Evolutionary conservation across 352 stramenopile genomes (phyloP).

Genomic region (Hyaloperonospora arabidopsidis): DNA sequence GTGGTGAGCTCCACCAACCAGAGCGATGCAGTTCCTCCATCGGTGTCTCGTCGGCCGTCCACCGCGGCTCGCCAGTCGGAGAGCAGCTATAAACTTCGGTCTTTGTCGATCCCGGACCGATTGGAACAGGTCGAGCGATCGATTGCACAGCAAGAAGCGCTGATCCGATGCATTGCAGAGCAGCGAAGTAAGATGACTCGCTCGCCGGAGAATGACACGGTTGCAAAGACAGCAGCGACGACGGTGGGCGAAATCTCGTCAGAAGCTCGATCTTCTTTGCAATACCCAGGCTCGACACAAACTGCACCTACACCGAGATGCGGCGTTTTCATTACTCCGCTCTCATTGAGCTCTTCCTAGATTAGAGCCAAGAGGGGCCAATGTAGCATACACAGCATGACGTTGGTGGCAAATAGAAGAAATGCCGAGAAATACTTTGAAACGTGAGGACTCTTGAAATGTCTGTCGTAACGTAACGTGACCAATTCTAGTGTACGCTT

Average conservation of each 20-base stretch:
- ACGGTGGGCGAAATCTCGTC: conserved; percentile 28
- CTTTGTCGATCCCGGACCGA: conserved; percentile 44
- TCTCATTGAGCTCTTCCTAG: conserved; percentile 32
- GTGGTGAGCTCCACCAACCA: conserved; percentile 24
- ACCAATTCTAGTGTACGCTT: conserved; percentile 13
- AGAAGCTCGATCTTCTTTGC: conserved; percentile 24
- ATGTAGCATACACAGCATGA: conserved; percentile 33
- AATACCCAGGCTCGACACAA: conserved; percentile 27
- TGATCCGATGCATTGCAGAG: conserved; percentile 53
- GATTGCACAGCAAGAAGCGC: conserved; percentile 52
- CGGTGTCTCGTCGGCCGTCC: conserved; percentile 22
- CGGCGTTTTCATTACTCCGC: conserved; percentile 20
- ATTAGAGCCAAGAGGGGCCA: conserved; percentile 7
- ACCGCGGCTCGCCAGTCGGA: conserved; percentile 22
- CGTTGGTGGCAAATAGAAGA: conserved; percentile 9
- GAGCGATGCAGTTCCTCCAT: conserved; percentile 22
- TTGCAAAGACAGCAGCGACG: conserved; percentile 20
- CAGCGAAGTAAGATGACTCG: conserved; percentile 38
- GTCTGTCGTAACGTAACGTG: conserved; percentile 9
- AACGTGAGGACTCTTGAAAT: conserved; percentile 3
- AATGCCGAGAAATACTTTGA: conserved; percentile 16
- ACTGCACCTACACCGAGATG: conserved; percentile 29
- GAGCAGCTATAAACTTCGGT: conserved; percentile 28
- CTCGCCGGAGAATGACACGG: conserved; percentile 25
- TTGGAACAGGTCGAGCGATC: conserved; percentile 50